Conservation (phyloP, 2,329 filamentous ascomycete genomes). For the Claviceps africana region DNA sequence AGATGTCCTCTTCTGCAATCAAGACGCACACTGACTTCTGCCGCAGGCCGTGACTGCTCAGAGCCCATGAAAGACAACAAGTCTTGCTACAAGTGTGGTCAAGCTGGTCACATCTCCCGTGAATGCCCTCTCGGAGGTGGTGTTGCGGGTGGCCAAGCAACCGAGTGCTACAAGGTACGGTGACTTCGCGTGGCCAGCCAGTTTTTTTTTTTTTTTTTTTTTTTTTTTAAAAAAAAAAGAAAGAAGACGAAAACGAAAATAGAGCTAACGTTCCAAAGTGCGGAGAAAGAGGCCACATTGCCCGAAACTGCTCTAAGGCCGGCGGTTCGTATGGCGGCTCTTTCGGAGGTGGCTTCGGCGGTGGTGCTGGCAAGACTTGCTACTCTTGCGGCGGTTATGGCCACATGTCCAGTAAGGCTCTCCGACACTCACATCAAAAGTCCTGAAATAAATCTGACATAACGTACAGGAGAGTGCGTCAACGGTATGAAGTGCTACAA, state of each 20-base stretch:
- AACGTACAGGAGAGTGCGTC: constrained; percentile 64
- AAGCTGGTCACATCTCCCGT: constrained; percentile 80
- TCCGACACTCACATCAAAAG: too few relatives aligned
- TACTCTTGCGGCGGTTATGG: constrained; percentile 96
- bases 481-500: constrained; percentile 99
- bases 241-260: too few relatives aligned
- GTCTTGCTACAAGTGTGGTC: constrained; percentile 66
- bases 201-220: too few relatives aligned
- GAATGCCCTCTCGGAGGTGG: constrained; percentile 53
- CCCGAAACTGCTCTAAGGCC: constrained; percentile 68
- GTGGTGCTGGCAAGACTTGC: constrained; percentile 65
- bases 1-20: neutral
- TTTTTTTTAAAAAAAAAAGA: too few relatives aligned
- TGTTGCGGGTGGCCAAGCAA: constrained; percentile 32
- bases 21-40: constrained; percentile 1
- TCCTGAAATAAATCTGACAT: constrained; percentile 9
- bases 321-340: constrained; percentile 31
- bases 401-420: constrained; percentile 70
- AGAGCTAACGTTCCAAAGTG: constrained; percentile 38
- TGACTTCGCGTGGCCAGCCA: neutral
- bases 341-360: constrained; percentile 26
- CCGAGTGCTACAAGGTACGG: constrained; percentile 78
- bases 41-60: constrained; percentile 71
- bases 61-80: constrained; percentile 77
- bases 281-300: constrained; percentile 91